A percentile compares a stretch with the other conserved stretches of the same genome.
These are phyloP conservation scores for Moniliella sp. DNA, from an alignment of 1,284 basidiomycete genomes.

Conservation along the genomic window DNA sequence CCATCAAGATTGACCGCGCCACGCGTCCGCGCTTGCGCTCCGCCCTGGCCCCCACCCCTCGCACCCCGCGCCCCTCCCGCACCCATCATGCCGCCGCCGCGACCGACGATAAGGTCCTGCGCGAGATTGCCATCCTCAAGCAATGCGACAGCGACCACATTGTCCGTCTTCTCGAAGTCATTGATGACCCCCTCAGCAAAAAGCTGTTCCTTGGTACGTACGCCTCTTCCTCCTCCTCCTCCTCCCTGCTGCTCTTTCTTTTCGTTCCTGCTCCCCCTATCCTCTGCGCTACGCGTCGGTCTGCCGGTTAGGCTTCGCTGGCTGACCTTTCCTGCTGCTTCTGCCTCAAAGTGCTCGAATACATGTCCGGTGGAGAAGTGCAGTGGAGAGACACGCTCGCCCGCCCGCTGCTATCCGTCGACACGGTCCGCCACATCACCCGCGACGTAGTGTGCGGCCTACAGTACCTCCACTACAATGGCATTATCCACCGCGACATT, in stretches of 20 bases:
- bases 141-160: constrained; percentile 69
- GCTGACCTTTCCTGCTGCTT: background rate
- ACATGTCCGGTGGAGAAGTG: constrained; percentile 78
- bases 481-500: constrained; percentile 97
- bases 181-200: constrained; percentile 74
- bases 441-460: constrained; percentile 79
- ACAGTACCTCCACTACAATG: constrained; percentile 82
- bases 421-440: constrained; percentile 63
- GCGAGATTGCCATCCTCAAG: constrained; percentile 88
- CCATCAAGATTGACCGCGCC: constrained; percentile 30
- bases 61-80: background rate
- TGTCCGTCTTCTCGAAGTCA: constrained; percentile 75
- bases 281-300: background rate
- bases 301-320: too few relatives aligned
- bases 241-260: background rate
- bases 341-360: constrained; percentile 75
- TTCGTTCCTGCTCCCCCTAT: background rate
- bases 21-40: constrained; percentile 14
- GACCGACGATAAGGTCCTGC: constrained; percentile 26
- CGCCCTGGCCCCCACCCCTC: background rate
- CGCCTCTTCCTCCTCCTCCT: too few relatives aligned
- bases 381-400: constrained; percentile 47
- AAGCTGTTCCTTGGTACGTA: constrained; percentile 82
- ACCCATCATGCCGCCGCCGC: constrained; percentile 2
- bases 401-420: constrained; percentile 53